Evolutionary conservation across 129 eudicot species (phyloP).

Genomic region (Flaveria sonorensis): DNA sequence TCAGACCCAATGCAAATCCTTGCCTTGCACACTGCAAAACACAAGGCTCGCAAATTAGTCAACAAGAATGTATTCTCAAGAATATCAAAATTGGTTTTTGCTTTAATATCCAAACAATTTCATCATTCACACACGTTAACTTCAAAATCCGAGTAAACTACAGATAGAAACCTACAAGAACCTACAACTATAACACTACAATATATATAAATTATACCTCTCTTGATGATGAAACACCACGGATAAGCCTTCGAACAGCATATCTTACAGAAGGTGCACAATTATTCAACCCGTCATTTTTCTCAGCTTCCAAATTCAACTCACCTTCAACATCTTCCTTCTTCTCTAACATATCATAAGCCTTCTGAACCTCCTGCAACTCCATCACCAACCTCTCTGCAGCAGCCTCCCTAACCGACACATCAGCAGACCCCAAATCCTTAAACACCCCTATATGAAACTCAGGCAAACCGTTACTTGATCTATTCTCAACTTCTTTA

Average conservation of each 20-base stretch:
- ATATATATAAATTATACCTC: slow-evolving; percentile 52
- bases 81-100: not conserved
- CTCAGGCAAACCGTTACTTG: slow-evolving; percentile 58
- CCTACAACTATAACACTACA: not conserved
- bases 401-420: slow-evolving; percentile 60
- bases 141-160: not conserved
- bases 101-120: not conserved
- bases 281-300: slow-evolving; percentile 87
- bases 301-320: slow-evolving; percentile 74
- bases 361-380: slow-evolving; percentile 70
- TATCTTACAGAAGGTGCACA: slow-evolving; percentile 92
- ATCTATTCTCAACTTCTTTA: slow-evolving; percentile 30
- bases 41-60: slow-evolving; percentile 14
- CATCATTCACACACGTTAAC: not conserved
- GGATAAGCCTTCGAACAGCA: slow-evolving; percentile 86
- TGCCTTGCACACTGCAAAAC: slow-evolving; percentile 94
- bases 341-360: slow-evolving; percentile 51
- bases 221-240: slow-evolving; percentile 91
- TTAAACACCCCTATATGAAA: slow-evolving; percentile 82
- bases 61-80: not conserved
- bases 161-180: not conserved
- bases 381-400: slow-evolving; percentile 66
- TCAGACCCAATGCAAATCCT: slow-evolving; percentile 92
- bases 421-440: slow-evolving; percentile 68
- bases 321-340: slow-evolving; percentile 57